Evolutionary conservation across 768 basidiomycete species (phyloP).

Genomic region (Steccherinum ochraceum): DNA sequence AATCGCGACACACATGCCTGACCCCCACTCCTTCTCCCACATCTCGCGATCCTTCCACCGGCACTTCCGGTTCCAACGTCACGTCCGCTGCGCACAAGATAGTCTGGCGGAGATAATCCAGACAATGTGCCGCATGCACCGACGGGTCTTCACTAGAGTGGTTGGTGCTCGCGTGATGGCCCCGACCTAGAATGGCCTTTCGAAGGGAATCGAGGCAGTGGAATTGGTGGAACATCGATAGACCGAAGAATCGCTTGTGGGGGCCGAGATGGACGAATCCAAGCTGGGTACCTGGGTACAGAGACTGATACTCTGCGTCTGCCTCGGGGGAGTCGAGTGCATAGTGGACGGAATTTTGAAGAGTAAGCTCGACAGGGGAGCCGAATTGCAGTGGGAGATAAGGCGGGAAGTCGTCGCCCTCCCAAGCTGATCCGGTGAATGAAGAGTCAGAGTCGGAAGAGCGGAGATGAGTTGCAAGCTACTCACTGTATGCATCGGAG

Average conservation of each 20-base stretch:
- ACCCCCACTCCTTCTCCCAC: constrained; percentile 21
- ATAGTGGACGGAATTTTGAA: constrained; percentile 29
- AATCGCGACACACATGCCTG: constrained; percentile 24
- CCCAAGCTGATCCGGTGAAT: constrained; percentile 3
- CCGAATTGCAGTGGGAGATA: constrained; percentile 16
- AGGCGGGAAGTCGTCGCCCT: constrained; percentile 14
- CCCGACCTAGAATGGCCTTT: constrained; percentile 13
- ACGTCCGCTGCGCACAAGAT: constrained; percentile 26
- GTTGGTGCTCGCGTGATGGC: neutral
- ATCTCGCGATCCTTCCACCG: constrained; percentile 9
- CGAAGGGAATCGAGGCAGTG: constrained; percentile 27
- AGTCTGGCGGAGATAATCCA: constrained; percentile 27
- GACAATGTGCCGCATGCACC: constrained; percentile 25
- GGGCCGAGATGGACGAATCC: constrained; percentile 23
- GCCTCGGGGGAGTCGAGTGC: constrained; percentile 17
- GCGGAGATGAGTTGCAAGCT: neutral
- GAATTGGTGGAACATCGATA: constrained; percentile 29
- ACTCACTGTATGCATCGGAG: neutral
- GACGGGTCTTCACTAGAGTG: constrained; percentile 1
- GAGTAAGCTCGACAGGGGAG: constrained; percentile 12
- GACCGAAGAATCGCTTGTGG: constrained; percentile 19
- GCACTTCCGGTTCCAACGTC: constrained; percentile 24
- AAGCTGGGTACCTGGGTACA: constrained; percentile 15
- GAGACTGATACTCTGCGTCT: constrained; percentile 25
- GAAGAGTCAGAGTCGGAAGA: neutral